A percentile compares a stretch with the other conserved stretches of the same genome.
Conservation (phyloP, 2,329 filamentous ascomycete species). For the Arthrobotrys sinensis region DNA sequence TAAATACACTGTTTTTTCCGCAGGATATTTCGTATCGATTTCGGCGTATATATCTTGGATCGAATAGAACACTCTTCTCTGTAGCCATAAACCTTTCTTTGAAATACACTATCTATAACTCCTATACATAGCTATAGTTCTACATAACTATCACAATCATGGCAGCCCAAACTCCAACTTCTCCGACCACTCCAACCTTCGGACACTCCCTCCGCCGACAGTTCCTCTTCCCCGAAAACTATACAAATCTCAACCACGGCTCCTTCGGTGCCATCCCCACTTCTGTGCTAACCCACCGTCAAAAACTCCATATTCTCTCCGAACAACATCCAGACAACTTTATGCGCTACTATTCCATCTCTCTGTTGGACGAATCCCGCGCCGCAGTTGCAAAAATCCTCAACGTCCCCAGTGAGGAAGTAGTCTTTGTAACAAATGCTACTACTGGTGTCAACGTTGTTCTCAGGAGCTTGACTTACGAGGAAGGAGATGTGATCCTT, state of each 20-base stretch:
- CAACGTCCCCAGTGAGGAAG: constrained; percentile 75
- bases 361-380: constrained; percentile 77
- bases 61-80: no score
- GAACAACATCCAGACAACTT: constrained; percentile 83
- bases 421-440: constrained; percentile 86
- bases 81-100: no score
- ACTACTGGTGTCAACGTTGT: constrained; percentile 84
- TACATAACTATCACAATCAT: not conserved
- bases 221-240: constrained; percentile 58
- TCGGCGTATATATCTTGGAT: not conserved
- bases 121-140: no score
- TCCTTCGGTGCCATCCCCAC: constrained; percentile 85
- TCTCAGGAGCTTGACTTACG: constrained; percentile 80
- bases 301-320: constrained; percentile 76
- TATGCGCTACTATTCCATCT: constrained; percentile 78
- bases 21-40: not conserved
- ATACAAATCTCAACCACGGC: constrained; percentile 68
- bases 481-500: constrained; percentile 80
- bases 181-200: constrained; percentile 34
- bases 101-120: no score
- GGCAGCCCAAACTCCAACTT: not conserved
- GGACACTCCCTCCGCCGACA: constrained; percentile 46
- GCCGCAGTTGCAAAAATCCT: constrained; percentile 77
- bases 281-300: constrained; percentile 74
- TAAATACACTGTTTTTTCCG: not conserved